A percentile compares a stretch with the other conserved stretches of the same genome.
Evolutionary conservation across 345 rosid genomes (phyloP).

Genomic region (Aurinia saxatilis): DNA sequence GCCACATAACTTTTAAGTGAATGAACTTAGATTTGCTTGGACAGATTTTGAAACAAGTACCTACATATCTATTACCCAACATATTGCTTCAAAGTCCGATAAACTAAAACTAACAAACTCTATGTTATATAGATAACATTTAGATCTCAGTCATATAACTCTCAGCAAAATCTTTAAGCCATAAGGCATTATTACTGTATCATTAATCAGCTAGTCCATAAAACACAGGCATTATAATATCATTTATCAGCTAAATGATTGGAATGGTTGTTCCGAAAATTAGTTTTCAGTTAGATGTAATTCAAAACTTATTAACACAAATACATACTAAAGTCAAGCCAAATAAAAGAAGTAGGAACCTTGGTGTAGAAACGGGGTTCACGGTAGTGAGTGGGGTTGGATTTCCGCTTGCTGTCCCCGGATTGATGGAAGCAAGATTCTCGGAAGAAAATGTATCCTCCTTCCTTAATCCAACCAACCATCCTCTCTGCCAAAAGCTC

Average conservation of each 20-base stretch:
- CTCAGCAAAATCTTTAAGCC: not conserved
- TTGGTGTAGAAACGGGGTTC: slow-evolving; percentile 93
- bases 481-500: slow-evolving; percentile 66
- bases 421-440: slow-evolving; percentile 99
- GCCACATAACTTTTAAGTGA: not conserved
- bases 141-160: not conserved
- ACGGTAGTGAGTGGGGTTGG: slow-evolving; percentile 91
- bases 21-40: not conserved
- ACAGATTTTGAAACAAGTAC: not conserved
- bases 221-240: not conserved
- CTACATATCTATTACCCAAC: not conserved
- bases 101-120: not conserved
- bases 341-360: slow-evolving; percentile 34
- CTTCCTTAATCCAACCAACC: slow-evolving; percentile 82
- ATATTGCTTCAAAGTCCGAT: not conserved
- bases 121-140: not conserved
- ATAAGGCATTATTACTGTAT: not conserved
- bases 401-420: slow-evolving; percentile 74
- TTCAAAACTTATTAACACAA: not conserved
- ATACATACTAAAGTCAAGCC: not conserved
- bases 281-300: not conserved
- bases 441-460: slow-evolving; percentile 89
- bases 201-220: not conserved
- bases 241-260: not conserved
- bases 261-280: not conserved